Conservation (phyloP, 345 rosid species). For the Draba incana region DNA sequence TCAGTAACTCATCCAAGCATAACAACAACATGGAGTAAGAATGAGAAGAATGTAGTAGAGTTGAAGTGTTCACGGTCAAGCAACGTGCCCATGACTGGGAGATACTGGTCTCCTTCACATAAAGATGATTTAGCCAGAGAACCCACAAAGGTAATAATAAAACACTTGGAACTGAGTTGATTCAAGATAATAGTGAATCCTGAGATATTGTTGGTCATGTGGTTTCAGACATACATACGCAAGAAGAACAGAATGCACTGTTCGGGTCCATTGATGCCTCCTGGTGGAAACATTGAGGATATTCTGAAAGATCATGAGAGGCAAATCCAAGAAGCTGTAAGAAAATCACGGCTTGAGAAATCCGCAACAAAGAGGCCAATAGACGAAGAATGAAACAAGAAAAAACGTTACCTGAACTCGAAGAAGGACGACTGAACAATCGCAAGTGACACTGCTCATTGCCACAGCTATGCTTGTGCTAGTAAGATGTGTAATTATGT, state of each 20-base stretch:
- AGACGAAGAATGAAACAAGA: constrained; percentile 26
- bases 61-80: constrained; percentile 32
- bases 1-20: constrained; percentile 41
- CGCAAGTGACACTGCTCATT: not conserved
- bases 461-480: constrained; percentile 19
- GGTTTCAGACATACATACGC: constrained; percentile 58
- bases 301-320: constrained; percentile 87
- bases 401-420: constrained; percentile 8
- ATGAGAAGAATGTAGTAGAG: constrained; percentile 32
- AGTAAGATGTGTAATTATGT: constrained; percentile 32
- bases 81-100: constrained; percentile 25
- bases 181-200: not conserved
- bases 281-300: constrained; percentile 92
- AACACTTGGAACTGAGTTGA: not conserved
- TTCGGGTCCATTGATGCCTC: constrained; percentile 93
- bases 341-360: constrained; percentile 74
- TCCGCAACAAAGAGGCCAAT: constrained; percentile 46
- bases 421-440: not conserved
- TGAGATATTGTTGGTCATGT: constrained; percentile 17
- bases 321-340: constrained; percentile 90
- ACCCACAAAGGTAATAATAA: constrained; percentile 46
- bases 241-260: constrained; percentile 79
- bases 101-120: constrained; percentile 41
- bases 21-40: constrained; percentile 37
- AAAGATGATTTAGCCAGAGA: constrained; percentile 34